Base-by-base conservation (phyloP, 192 early-diverging fungal species). In the Backusella luteola region DNA sequence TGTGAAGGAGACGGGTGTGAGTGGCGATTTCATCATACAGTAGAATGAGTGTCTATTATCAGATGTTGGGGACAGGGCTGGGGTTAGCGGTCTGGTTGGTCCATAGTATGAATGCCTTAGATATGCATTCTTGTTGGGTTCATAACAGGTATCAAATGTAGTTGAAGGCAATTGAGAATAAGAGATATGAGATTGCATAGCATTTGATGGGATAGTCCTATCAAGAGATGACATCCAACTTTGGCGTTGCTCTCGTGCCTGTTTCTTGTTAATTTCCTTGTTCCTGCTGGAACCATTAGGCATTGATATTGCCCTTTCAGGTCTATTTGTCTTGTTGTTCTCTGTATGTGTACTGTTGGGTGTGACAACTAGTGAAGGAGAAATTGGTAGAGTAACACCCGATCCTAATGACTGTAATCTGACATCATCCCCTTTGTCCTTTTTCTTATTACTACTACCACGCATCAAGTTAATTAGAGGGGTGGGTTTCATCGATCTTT, bases 331-430 rank as follows among this genome's bases (percentile, higher is more conserved):
- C 21, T 63, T 63, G 23, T 63, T 63, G 56, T 4, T 29, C 1
- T 63, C 26, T 63, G 56, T 63, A 63, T 26, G 56, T 8, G 26
- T 12, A 29, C 12, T 29, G 29, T 4, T 63, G 3, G 21, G 56
- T 63, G 56, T 63, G 21, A 63, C 23, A 63, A 29, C 23, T 29
- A 63, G 26, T 3, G 56, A 63, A 12, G 56, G 56, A 14, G 56
- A 63, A 12, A 63, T 26, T 11, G 56, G 56, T 63, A 63, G 56
- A 29, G 56, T 63, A 63, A 63, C 56, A 63, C 56, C 56, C 56
- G 56, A 63, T 29, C 56, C 56, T 63, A 63, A 29, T 63, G 56
- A 63, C 56, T 29, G 56, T 63, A 63, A 63, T 63, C 56, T 63
- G 56, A 63, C 56, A 63, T 63, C 56, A 63, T 63, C 26, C 23